phyloP scores from a whole-genome alignment of 2,329 filamentous ascomycete species.

The Botrytis fabae region DNA sequence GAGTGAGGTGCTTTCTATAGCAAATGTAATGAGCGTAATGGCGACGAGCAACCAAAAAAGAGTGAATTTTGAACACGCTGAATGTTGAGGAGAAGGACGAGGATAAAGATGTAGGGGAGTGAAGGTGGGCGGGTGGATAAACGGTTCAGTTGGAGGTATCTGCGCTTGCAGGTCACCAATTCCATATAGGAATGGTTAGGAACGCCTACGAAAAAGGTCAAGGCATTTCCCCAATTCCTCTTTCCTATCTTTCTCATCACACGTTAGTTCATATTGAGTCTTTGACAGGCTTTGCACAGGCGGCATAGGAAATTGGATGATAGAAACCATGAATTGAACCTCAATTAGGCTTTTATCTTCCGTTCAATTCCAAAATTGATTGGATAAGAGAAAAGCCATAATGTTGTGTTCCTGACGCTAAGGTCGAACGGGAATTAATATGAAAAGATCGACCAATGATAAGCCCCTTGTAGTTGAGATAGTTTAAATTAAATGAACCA shows the following conservation, averaged over 20 bases:
- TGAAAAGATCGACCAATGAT: slow-evolving; percentile 20
- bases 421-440: slow-evolving; percentile 21
- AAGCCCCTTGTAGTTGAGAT: background rate
- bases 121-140: slow-evolving; percentile 7
- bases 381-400: background rate
- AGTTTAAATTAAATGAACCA: slow-evolving; percentile 18
- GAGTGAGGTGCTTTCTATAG: background rate
- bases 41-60: slow-evolving; percentile 22
- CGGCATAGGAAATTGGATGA: slow-evolving; percentile 20
- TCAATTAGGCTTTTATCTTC: slow-evolving; percentile 10
- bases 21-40: slow-evolving; percentile 24
- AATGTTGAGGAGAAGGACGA: background rate
- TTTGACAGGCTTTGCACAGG: slow-evolving; percentile 5
- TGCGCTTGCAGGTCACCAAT: slow-evolving; percentile 2
- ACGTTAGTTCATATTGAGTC: background rate
- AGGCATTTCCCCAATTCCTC: slow-evolving; percentile 13
- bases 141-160: background rate
- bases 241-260: slow-evolving; percentile 4
- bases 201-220: background rate
- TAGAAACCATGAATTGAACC: background rate
- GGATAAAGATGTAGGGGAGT: slow-evolving; percentile 13
- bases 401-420: slow-evolving; percentile 30
- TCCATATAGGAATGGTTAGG: background rate
- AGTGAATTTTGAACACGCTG: background rate
- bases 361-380: background rate